A percentile compares a stretch with the other conserved stretches of the same genome.
These are phyloP conservation scores for Prunus campanulata DNA, from an alignment of 306 rosid species.

Conservation along the genomic window DNA sequence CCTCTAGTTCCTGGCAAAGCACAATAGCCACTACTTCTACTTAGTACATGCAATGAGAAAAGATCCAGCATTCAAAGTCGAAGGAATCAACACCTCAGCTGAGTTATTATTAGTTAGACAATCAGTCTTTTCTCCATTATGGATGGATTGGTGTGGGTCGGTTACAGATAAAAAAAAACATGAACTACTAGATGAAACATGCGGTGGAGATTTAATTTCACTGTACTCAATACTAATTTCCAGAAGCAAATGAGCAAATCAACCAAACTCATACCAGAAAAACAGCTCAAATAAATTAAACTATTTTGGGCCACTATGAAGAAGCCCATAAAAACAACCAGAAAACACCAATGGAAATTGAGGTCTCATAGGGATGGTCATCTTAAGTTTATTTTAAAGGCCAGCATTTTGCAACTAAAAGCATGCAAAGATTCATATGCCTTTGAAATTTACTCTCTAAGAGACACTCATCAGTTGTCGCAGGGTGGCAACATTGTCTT, in stretches of 20 bases:
- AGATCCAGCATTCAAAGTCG: neutral
- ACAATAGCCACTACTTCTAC: neutral
- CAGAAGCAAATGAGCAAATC: neutral
- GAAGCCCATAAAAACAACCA: neutral
- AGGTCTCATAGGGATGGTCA: neutral
- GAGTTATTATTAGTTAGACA: neutral
- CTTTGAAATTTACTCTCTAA: neutral
- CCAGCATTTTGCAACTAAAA: neutral
- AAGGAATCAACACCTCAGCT: neutral
- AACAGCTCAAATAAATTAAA: neutral
- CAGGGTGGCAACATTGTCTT: neutral
- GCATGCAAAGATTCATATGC: neutral
- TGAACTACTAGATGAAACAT: neutral
- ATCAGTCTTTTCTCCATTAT: neutral
- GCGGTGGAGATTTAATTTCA: neutral
- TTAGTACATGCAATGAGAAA: neutral
- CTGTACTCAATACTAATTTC: neutral
- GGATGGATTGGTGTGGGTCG: neutral
- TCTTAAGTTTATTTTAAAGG: neutral
- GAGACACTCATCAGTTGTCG: neutral
- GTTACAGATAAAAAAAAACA: neutral
- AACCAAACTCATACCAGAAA: neutral
- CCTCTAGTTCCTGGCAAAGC: slow-evolving; percentile 21
- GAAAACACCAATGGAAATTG: neutral
- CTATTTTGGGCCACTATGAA: neutral